Evolutionary conservation across 2,329 filamentous ascomycete genomes (phyloP).

Genomic region (Ophiostoma australiae): DNA sequence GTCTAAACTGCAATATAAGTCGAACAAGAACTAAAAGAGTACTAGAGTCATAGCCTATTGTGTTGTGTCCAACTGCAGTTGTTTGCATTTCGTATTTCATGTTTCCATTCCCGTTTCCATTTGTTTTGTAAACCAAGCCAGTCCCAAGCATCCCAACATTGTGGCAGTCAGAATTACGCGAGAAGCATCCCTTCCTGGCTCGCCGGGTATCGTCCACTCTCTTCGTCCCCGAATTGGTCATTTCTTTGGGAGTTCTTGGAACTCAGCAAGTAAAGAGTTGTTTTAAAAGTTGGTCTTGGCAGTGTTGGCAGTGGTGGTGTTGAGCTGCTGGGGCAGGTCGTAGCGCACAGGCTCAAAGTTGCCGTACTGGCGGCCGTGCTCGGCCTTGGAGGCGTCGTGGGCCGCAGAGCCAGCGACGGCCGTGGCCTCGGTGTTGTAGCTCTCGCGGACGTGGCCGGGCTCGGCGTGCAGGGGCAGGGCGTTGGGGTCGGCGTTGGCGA

Average conservation of each 20-base stretch:
- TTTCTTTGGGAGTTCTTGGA: background rate
- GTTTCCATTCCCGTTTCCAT: background rate
- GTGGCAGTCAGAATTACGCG: slow-evolving; percentile 2
- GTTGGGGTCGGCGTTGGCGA: slow-evolving; percentile 32
- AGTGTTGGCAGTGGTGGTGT: background rate
- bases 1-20: background rate
- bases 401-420: slow-evolving; percentile 28
- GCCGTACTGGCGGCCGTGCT: slow-evolving; percentile 16
- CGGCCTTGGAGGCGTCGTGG: slow-evolving; percentile 13
- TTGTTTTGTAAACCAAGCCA: background rate
- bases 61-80: background rate
- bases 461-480: slow-evolving; percentile 36
- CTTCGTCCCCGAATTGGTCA: background rate
- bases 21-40: background rate
- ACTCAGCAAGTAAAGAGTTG: background rate
- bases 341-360: slow-evolving; percentile 16
- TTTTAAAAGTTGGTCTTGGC: slow-evolving; percentile 5
- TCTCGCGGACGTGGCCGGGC: slow-evolving; percentile 30
- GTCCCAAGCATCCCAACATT: background rate
- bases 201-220: slow-evolving; percentile 10
- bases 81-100: background rate
- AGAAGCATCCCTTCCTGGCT: background rate
- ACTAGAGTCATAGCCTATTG: background rate
- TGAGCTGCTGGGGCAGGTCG: slow-evolving; percentile 16
- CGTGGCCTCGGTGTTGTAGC: slow-evolving; percentile 38